Evolutionary conservation across 495 filamentous ascomycete genomes (phyloP).

Genomic region (Aspergillus nidulans): DNA sequence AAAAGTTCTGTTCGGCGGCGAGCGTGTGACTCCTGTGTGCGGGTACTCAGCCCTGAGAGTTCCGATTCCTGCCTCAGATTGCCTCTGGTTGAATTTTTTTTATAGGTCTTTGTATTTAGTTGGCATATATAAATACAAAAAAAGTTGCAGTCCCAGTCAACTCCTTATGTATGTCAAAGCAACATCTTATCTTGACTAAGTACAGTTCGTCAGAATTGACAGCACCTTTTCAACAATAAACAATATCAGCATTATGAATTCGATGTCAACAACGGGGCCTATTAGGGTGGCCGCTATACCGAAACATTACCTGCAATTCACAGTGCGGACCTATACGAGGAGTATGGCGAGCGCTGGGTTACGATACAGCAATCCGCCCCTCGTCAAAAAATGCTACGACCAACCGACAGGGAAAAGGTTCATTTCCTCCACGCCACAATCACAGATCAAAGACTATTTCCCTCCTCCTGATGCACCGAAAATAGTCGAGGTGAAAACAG

Average conservation of each 20-base stretch:
- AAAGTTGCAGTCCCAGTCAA: background rate
- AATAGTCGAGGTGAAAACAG: constrained; percentile 32
- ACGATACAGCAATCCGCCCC: constrained; percentile 16
- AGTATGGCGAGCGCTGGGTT: constrained; percentile 19
- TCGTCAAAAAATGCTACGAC: constrained; percentile 12
- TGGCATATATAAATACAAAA: constrained; percentile 5
- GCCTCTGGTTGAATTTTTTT: background rate
- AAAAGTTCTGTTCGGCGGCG: constrained; percentile 1
- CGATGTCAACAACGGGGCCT: constrained; percentile 28
- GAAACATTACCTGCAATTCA: constrained; percentile 24
- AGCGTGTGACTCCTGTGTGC: constrained; percentile 3
- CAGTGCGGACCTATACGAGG: constrained; percentile 24
- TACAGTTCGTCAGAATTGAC: background rate
- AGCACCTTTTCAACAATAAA: background rate
- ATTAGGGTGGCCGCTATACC: constrained; percentile 28
- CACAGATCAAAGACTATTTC: constrained; percentile 38
- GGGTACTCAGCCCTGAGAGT: background rate
- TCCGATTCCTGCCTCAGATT: constrained; percentile 15
- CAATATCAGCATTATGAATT: constrained; percentile 18
- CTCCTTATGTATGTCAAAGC: background rate
- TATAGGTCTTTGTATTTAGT: background rate
- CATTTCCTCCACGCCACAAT: constrained; percentile 35
- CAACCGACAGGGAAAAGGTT: constrained; percentile 23
- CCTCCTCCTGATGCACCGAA: constrained; percentile 31
- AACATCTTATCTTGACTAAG: background rate